These are phyloP conservation scores for Populus davidiana DNA, from an alignment of 345 rosid species.

Conservation along the genomic window DNA sequence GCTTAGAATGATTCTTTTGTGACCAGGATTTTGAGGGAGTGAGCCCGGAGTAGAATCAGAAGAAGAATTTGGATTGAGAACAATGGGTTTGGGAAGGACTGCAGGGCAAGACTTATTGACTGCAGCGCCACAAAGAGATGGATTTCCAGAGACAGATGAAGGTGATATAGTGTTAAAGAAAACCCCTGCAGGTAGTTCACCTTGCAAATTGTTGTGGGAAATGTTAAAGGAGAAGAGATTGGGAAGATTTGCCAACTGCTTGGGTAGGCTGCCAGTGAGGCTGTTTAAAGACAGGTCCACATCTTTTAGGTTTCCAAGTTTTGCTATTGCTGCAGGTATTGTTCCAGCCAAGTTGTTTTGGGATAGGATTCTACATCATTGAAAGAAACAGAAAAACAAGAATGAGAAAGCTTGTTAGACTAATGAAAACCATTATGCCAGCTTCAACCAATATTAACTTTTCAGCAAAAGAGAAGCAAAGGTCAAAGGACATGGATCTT, in stretches of 20 bases:
- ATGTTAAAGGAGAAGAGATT: constrained; percentile 70
- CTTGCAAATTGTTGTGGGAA: constrained; percentile 73
- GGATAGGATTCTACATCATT: constrained; percentile 56
- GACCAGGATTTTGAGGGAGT: constrained; percentile 37
- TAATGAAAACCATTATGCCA: background rate
- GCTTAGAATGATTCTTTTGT: constrained; percentile 80
- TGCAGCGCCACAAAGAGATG: constrained; percentile 77
- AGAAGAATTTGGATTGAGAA: constrained; percentile 76
- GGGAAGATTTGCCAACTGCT: constrained; percentile 75
- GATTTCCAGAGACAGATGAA: constrained; percentile 64
- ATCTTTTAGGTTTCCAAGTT: constrained; percentile 49
- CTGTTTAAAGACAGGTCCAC: constrained; percentile 71
- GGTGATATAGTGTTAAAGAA: constrained; percentile 80
- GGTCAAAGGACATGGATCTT: background rate
- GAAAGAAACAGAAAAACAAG: background rate
- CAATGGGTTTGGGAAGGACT: constrained; percentile 86
- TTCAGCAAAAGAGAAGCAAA: background rate
- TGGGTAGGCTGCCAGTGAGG: constrained; percentile 64
- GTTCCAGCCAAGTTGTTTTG: constrained; percentile 60
- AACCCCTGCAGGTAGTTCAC: constrained; percentile 81
- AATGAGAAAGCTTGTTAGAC: background rate
- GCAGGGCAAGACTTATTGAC: constrained; percentile 84
- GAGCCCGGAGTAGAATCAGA: constrained; percentile 39
- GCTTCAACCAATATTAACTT: background rate
- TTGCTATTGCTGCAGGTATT: constrained; percentile 61